phyloP scores from a whole-genome alignment of 2,329 filamentous ascomycete species.

The Gaeumannomyces tritici region DNA sequence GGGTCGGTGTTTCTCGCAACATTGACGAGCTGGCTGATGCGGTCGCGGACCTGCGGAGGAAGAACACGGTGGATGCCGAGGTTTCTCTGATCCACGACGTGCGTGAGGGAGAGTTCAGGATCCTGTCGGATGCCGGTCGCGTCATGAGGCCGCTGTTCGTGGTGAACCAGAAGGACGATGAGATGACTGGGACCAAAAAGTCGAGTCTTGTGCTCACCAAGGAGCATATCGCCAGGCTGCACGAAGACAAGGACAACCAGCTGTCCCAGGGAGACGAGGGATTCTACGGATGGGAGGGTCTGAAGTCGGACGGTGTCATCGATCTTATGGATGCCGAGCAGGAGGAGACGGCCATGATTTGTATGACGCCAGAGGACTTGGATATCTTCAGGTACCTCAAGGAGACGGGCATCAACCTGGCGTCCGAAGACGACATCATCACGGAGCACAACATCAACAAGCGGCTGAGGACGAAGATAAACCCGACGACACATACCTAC shows the following conservation, averaged over 20 bases:
- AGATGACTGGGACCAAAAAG: conserved; percentile 46
- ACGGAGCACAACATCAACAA: conserved; percentile 70
- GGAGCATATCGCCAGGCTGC: conserved; percentile 67
- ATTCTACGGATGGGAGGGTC: conserved; percentile 80
- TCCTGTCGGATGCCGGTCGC: conserved; percentile 93
- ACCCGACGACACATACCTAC: conserved; percentile 81
- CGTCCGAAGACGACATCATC: conserved; percentile 30
- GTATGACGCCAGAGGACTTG: conserved; percentile 95
- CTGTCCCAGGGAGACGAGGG: conserved; percentile 47
- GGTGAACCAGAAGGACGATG: conserved; percentile 76
- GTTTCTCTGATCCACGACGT: conserved; percentile 95
- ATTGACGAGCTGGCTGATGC: conserved; percentile 75
- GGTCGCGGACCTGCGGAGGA: conserved; percentile 68
- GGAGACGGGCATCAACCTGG: conserved; percentile 30
- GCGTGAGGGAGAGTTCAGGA: conserved; percentile 94
- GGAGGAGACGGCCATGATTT: conserved; percentile 98
- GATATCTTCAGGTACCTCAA: conserved; percentile 67
- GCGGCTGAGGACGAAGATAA: conserved; percentile 80
- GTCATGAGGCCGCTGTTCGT: conserved; percentile 92
- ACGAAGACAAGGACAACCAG: conserved; percentile 52
- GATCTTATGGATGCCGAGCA: conserved; percentile 98
- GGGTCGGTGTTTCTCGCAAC: conserved; percentile 92
- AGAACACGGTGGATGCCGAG: conserved; percentile 79
- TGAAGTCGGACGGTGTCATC: conserved; percentile 76
- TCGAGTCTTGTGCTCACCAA: conserved; percentile 77